Base-by-base conservation (phyloP, 208 protist species). In the Acanthamoeba culbertsoni region DNA sequence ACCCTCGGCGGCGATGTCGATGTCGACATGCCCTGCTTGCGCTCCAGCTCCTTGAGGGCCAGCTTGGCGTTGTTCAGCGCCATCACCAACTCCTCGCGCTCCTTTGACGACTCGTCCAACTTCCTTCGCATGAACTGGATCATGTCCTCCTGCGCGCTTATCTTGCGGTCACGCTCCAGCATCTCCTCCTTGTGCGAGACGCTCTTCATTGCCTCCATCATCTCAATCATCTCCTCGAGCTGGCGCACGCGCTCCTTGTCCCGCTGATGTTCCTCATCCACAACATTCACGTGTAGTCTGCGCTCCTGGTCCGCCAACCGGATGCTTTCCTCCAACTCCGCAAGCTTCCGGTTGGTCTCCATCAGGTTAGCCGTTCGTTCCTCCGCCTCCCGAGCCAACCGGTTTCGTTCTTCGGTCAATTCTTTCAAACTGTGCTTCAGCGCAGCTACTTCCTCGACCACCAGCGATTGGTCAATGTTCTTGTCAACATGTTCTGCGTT, bases 151-250 rank as follows among this genome's bases (percentile, higher is more conserved):
- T n/a, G 63, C 63, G 37, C 35, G 28, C 28, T 33, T 10, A 68
- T 68, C 59, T 10, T 40, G 59, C 59, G 59, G 59, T 68, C 59
- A 33, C 59, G 59, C 0, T 18, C 28, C 18, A 75, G 6, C 33
- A 75, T 23, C 63, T 75, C 63, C 16, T 75, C 63, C 35, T 75
- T 37, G 35, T 75, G 35, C 33, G 63, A 75, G 20, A 75, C 63
- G 63, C 63, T 75, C 63, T 75, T 75, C 63, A 75, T 75, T 37
- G 43, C 43, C 63, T 75, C 63, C 63, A 75, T 75, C 63, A 75
- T 75, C 63, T 75, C 63, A 37, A 75, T 75, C 63, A 75, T 75
- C 35, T 75, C 63, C 63, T 75, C 63, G 63, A 75, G 63, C 63
- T 75, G 33, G 35, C 28, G 63, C 1, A 75, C 43, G 63, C 63